Conservation (phyloP, 2,329 filamentous ascomycete genomes). For the Pyrenophora teres region DNA sequence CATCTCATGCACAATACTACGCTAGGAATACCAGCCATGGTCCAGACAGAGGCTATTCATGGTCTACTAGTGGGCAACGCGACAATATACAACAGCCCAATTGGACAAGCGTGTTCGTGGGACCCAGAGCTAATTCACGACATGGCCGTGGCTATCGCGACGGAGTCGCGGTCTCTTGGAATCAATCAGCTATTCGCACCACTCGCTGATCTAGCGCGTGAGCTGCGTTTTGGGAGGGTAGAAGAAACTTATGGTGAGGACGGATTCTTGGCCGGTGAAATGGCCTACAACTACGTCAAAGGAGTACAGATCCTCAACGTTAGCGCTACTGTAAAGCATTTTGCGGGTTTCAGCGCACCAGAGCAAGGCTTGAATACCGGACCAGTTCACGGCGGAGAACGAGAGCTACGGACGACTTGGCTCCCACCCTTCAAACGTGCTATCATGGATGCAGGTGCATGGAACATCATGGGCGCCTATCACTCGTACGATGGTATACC, state of each 20-base stretch:
- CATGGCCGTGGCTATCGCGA: constrained; percentile 69
- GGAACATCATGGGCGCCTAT: constrained; percentile 74
- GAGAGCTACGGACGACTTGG: constrained; percentile 60
- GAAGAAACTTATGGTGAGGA: constrained; percentile 78
- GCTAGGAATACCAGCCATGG: constrained; percentile 70
- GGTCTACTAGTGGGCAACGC: constrained; percentile 73
- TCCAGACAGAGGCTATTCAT: constrained; percentile 76
- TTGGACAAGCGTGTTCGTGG: constrained; percentile 72
- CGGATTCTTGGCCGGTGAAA: constrained; percentile 68
- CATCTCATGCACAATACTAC: constrained; percentile 70
- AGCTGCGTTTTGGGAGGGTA: constrained; percentile 72
- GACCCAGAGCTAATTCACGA: constrained; percentile 67
- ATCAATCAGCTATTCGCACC: constrained; percentile 76
- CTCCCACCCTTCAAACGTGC: constrained; percentile 67
- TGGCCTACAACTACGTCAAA: constrained; percentile 64
- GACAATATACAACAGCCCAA: constrained; percentile 79
- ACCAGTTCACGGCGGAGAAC: constrained; percentile 60
- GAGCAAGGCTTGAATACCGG: constrained; percentile 75
- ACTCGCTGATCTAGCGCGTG: constrained; percentile 70
- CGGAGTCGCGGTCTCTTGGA: constrained; percentile 68
- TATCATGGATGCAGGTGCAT: constrained; percentile 71
- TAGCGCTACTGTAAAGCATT: constrained; percentile 76
- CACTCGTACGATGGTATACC: constrained; percentile 75
- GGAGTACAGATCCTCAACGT: constrained; percentile 69
- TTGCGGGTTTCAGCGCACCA: constrained; percentile 68